A percentile compares a stretch with the other conserved stretches of the same genome.
These are phyloP conservation scores for Hymenoscyphus fraxineus DNA, from an alignment of 2,329 filamentous ascomycete genomes.

Conservation along the genomic window DNA sequence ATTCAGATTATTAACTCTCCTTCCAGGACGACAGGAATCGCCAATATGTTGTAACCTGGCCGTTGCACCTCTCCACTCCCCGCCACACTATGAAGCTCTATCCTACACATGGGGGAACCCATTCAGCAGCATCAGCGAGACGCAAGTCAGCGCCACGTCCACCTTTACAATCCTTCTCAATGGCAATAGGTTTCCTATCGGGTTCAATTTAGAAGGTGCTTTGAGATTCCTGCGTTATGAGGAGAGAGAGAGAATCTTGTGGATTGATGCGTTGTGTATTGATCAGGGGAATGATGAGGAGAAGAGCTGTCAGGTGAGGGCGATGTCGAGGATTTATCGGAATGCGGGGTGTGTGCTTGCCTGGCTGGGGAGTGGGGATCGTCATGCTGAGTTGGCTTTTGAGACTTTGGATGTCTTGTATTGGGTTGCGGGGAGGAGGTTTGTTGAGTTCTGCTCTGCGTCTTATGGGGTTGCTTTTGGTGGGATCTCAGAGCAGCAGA, in stretches of 20 bases:
- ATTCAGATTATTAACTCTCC: neutral
- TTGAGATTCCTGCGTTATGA: too few species aligned
- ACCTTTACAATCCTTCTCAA: too few species aligned
- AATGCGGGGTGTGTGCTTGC: neutral
- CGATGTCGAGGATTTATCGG: neutral
- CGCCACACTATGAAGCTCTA: neutral
- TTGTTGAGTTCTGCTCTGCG: neutral
- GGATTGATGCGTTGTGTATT: neutral
- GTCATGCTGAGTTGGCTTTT: neutral
- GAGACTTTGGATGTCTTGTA: neutral
- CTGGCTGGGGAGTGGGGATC: neutral
- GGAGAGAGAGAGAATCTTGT: too few species aligned
- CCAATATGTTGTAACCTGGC: neutral
- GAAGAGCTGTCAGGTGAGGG: neutral
- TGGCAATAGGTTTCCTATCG: too few species aligned
- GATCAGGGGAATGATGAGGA: neutral
- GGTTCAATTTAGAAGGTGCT: too few species aligned
- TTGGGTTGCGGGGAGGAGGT: neutral
- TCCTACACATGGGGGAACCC: neutral
- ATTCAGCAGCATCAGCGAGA: neutral
- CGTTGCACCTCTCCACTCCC: neutral
- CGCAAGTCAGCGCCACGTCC: neutral
- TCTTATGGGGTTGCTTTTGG: neutral
- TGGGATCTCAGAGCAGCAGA: neutral
- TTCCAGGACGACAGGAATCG: neutral